Evolutionary conservation across 1,284 basidiomycete species (phyloP), one percentile per base, ranked within the genome.

Genomic region (Wallemia ichthyophaga): DNA sequence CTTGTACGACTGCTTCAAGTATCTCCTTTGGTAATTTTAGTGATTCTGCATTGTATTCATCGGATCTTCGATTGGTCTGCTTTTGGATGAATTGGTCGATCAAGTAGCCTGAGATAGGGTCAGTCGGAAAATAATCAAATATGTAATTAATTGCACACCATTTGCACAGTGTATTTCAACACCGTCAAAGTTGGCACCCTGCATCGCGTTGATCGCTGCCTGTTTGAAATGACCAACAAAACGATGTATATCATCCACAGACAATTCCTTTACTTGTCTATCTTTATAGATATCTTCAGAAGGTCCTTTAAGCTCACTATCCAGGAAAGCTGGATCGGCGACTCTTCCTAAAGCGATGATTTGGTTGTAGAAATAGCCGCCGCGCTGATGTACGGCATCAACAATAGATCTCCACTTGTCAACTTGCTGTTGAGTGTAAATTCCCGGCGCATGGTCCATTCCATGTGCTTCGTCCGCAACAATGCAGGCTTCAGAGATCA

Each of bases 151-250:
- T 21, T 21, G 5, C 37, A 11, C 37, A 48, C 37, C 37, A 48
- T 48, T 48, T 21, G 37, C 71, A 27, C 65, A 65, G 62, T 73
- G 72, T 54, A 73, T 65, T 69, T 82, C 79, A 28, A 80, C 74
- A 27, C 78, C 78, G 63, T 82, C 79, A 63, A 81, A 80, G 0
- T 78, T 79, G 25, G 78, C 78, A 63, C 73, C 71, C 31, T 63
- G 37, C 57, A 76, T 73, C 1, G 78, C 76, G 60, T 75, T 75
- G 15, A 68, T 59, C 0, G 77, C 77, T 0, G 76, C 71, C 1
- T 70, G 37, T 21, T 48, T 48, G 37, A 48, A 48, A 21, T 48
- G 37, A 15, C n/a, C 13, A 3, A 48, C n/a, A 19, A 48, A 48
- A 5, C 37, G 11, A 5, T 48, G 13, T 13, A 48, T 48, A 48